A percentile compares a stretch with the other conserved stretches of the same genome.
phyloP scores from a whole-genome alignment of 164 flowering plant genomes.

The Umbellularia californica region DNA sequence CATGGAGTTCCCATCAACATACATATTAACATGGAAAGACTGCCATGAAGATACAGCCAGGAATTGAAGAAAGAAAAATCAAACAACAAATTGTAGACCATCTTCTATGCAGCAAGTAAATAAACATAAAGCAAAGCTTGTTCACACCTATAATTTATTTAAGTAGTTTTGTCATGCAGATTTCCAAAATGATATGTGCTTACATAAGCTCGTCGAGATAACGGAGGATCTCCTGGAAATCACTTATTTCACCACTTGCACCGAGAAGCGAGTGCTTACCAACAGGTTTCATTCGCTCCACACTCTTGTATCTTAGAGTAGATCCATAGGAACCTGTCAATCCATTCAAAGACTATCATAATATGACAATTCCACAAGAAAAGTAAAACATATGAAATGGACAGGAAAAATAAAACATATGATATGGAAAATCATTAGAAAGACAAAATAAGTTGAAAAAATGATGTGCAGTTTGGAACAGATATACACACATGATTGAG shows the following conservation, averaged over 20 bases:
- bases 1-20: neutral
- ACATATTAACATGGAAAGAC: too few species aligned
- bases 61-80: too few species aligned
- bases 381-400: neutral
- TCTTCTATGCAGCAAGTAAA: too few species aligned
- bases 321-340: slow-evolving; percentile 89
- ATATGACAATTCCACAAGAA: neutral
- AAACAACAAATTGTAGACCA: too few species aligned
- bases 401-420: too few species aligned
- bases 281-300: slow-evolving; percentile 76
- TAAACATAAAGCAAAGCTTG: too few species aligned
- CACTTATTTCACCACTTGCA: slow-evolving; percentile 97
- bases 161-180: neutral
- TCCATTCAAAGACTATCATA: neutral
- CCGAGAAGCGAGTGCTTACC: slow-evolving; percentile 93
- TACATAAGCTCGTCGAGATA: slow-evolving; percentile 91
- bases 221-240: slow-evolving; percentile 84
- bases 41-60: too few species aligned
- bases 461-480: neutral
- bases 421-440: too few species aligned
- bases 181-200: slow-evolving; percentile 13
- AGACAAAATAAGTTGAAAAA: neutral
- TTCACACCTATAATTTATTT: too few species aligned
- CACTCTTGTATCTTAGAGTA: slow-evolving; percentile 82
- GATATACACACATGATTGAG: neutral